A percentile compares a stretch with the other conserved stretches of the same genome.
Evolutionary conservation across 2,329 filamentous ascomycete species (phyloP).

Genomic region (Dothiorella sarmentorum): DNA sequence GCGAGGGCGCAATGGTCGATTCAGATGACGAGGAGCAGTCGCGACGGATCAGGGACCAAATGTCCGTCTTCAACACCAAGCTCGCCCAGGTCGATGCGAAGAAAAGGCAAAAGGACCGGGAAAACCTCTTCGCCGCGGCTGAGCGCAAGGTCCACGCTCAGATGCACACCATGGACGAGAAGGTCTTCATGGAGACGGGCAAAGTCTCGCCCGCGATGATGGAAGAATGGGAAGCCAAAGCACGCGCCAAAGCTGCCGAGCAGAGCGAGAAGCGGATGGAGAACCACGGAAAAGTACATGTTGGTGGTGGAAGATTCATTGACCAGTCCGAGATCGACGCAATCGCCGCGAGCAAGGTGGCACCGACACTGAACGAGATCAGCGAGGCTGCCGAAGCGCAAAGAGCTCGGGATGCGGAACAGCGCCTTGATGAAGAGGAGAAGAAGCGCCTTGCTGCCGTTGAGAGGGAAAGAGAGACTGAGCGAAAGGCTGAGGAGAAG

Average conservation of each 20-base stretch:
- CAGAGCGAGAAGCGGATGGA: slow-evolving; percentile 60
- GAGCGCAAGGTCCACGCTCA: slow-evolving; percentile 80
- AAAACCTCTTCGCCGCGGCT: slow-evolving; percentile 70
- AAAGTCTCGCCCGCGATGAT: slow-evolving; percentile 65
- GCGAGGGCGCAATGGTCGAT: slow-evolving; percentile 56
- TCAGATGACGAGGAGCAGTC: slow-evolving; percentile 64
- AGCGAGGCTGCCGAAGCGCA: slow-evolving; percentile 72
- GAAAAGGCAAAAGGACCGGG: slow-evolving; percentile 72
- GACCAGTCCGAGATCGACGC: slow-evolving; percentile 73
- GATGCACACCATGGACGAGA: slow-evolving; percentile 77
- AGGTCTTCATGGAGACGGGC: slow-evolving; percentile 72
- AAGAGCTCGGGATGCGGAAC: slow-evolving; percentile 62
- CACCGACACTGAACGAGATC: slow-evolving; percentile 83
- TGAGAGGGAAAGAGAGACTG: slow-evolving; percentile 50
- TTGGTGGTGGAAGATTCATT: slow-evolving; percentile 80
- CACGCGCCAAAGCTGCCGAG: slow-evolving; percentile 64
- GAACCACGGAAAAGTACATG: slow-evolving; percentile 58
- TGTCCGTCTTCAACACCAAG: slow-evolving; percentile 70
- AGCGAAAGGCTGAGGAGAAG: slow-evolving; percentile 46
- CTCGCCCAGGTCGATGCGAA: slow-evolving; percentile 66
- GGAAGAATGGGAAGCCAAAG: slow-evolving; percentile 76
- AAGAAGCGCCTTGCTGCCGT: slow-evolving; percentile 58
- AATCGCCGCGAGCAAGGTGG: slow-evolving; percentile 72
- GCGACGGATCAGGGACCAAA: slow-evolving; percentile 70
- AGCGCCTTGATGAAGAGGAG: slow-evolving; percentile 62